Evolutionary conservation across 352 stramenopile genomes (phyloP).

Genomic region (Phytophthora melonis): DNA sequence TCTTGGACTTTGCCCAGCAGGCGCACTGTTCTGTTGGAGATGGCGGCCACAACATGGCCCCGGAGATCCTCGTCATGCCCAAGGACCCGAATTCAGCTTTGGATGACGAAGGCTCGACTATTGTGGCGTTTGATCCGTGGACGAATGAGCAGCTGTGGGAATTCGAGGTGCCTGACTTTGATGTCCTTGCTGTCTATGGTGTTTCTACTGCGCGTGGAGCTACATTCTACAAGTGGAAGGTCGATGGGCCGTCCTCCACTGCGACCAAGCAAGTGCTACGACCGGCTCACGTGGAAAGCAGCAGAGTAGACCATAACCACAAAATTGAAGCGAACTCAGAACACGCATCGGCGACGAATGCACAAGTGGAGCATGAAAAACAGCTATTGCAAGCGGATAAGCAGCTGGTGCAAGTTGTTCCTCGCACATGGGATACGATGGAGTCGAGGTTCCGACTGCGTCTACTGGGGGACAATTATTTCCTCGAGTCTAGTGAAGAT

Average conservation of each 20-base stretch:
- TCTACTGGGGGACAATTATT: conserved; percentile 68
- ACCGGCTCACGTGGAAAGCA: conserved; percentile 8
- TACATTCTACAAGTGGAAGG: conserved; percentile 79
- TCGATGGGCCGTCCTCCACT: conserved; percentile 73
- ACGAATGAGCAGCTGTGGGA: conserved; percentile 81
- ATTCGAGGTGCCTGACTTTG: conserved; percentile 72
- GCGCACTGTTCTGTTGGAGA: conserved; percentile 54
- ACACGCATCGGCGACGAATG: neutral
- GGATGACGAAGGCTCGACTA: conserved; percentile 72
- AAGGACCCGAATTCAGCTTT: conserved; percentile 60
- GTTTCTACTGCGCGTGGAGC: conserved; percentile 57
- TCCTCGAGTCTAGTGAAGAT: conserved; percentile 57
- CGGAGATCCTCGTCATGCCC: conserved; percentile 66
- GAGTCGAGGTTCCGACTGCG: conserved; percentile 62
- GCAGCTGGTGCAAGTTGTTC: conserved; percentile 36
- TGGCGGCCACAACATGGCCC: conserved; percentile 39
- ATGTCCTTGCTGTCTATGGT: conserved; percentile 77
- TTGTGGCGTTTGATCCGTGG: conserved; percentile 77
- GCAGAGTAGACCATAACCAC: conserved; percentile 5
- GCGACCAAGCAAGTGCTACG: conserved; percentile 7
- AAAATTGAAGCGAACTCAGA: conserved; percentile 19
- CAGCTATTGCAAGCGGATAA: conserved; percentile 20
- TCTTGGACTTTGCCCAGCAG: conserved; percentile 74
- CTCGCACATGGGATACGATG: conserved; percentile 47
- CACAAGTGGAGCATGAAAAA: conserved; percentile 1